Evolutionary conservation across 108 stramenopile species (phyloP).

Genomic region (Discostella stelligeroides): DNA sequence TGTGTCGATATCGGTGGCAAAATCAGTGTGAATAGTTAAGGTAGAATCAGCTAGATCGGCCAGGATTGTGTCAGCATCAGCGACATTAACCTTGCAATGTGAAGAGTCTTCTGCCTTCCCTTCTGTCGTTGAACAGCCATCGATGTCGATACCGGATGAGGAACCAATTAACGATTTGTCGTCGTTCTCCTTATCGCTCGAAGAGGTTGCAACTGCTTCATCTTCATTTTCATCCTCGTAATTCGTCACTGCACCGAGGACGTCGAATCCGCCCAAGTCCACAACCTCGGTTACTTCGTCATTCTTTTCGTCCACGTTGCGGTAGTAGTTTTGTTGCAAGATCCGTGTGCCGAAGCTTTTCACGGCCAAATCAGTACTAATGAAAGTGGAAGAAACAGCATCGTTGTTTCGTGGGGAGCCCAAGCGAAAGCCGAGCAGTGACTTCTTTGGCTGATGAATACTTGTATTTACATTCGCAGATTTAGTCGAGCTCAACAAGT

Average conservation of each 20-base stretch:
- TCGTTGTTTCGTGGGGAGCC: neutral
- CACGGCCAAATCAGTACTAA: too few relatives aligned
- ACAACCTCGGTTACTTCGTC: neutral
- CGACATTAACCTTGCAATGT: neutral
- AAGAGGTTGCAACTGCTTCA: neutral
- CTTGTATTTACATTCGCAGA: neutral
- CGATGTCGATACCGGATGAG: conserved; percentile 22
- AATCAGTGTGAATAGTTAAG: neutral
- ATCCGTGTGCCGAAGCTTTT: too few relatives aligned
- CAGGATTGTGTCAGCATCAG: neutral
- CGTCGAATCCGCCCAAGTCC: conserved; percentile 1
- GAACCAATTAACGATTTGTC: too few relatives aligned
- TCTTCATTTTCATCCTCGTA: neutral
- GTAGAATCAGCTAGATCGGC: neutral
- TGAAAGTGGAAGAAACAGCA: too few relatives aligned
- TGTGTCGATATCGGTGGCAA: neutral
- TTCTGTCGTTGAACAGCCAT: neutral
- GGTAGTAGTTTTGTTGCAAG: neutral
- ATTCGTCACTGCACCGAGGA: too few relatives aligned
- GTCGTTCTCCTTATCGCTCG: neutral
- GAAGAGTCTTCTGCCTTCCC: neutral
- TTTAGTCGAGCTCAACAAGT: too few relatives aligned
- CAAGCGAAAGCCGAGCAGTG: neutral
- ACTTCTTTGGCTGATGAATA: neutral
- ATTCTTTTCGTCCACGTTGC: neutral